phyloP scores from a whole-genome alignment of 2,329 filamentous ascomycete species.

The Phialemonium atrogriseum region DNA sequence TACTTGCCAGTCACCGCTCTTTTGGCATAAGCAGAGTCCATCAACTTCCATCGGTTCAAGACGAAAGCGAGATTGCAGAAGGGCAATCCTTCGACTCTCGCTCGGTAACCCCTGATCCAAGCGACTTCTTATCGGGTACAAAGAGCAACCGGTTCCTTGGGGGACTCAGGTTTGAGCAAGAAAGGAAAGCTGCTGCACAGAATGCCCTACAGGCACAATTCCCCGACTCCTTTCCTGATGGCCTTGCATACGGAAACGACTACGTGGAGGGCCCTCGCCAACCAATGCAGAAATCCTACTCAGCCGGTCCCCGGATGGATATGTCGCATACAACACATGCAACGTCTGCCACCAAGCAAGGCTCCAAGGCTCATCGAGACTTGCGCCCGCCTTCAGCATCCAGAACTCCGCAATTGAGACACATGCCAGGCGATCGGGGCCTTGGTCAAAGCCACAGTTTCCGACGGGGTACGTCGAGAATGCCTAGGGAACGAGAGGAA shows the following conservation, averaged over 20 bases:
- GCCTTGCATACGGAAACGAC: too few relatives aligned
- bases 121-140: slow-evolving; percentile 1
- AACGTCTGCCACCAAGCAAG: neutral
- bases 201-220: slow-evolving; percentile 7
- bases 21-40: neutral
- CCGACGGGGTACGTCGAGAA: slow-evolving; percentile 8
- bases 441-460: slow-evolving; percentile 11
- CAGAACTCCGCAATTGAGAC: slow-evolving; percentile 19
- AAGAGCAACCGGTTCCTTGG: slow-evolving; percentile 27
- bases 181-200: slow-evolving; percentile 24
- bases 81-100: neutral
- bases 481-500: slow-evolving; percentile 9
- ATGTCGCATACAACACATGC: slow-evolving; percentile 12
- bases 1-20: neutral
- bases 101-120: slow-evolving; percentile 2
- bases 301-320: neutral
- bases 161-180: slow-evolving; percentile 32
- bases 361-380: slow-evolving; percentile 6
- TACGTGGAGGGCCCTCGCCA: slow-evolving; percentile 1
- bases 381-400: slow-evolving; percentile 21
- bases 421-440: slow-evolving; percentile 7
- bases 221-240: too few relatives aligned
- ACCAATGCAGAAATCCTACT: slow-evolving; percentile 4
- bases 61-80: slow-evolving; percentile 1
- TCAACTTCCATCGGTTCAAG: neutral